These are phyloP conservation scores for Aspergillus cavernicola DNA, from an alignment of 495 filamentous ascomycete species.

Conservation along the genomic window DNA sequence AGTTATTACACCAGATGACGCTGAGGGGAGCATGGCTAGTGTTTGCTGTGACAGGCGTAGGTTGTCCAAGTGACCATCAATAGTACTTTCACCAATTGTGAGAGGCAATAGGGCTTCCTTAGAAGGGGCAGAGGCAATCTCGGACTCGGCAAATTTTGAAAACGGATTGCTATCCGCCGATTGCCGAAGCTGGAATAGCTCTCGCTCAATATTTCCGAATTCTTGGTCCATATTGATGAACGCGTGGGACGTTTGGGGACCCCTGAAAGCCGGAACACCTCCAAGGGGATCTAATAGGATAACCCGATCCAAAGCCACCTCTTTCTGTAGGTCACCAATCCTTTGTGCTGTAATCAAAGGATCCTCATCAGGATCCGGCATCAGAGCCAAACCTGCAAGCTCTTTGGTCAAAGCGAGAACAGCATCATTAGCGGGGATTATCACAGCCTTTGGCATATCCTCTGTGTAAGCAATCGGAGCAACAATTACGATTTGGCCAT, in stretches of 20 bases:
- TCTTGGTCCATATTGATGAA: constrained; percentile 97
- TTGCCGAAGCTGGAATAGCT: constrained; percentile 43
- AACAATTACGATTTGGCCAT: constrained; percentile 77
- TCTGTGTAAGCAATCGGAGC: constrained; percentile 64
- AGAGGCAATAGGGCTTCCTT: constrained; percentile 5
- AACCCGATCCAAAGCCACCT: constrained; percentile 73
- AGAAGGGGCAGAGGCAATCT: constrained; percentile 23
- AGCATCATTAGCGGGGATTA: constrained; percentile 61
- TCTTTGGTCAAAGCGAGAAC: constrained; percentile 69
- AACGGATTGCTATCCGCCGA: constrained; percentile 42
- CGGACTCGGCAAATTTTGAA: constrained; percentile 41
- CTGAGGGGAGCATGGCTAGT: constrained; percentile 74
- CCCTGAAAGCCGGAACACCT: constrained; percentile 71
- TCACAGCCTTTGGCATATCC: constrained; percentile 51
- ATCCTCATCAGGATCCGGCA: constrained; percentile 45
- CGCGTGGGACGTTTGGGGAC: constrained; percentile 68
- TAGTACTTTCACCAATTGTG: constrained; percentile 14
- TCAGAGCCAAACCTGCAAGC: constrained; percentile 55
- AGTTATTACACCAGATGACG: constrained; percentile 82
- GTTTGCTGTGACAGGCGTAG: constrained; percentile 63
- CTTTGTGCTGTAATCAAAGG: constrained; percentile 38
- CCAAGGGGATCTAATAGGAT: constrained; percentile 87
- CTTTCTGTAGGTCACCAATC: constrained; percentile 44
- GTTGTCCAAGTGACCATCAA: constrained; percentile 64
- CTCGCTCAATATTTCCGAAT: constrained; percentile 59